phyloP scores from a whole-genome alignment of 169 alveolate species.

The Cryptosporidium ubiquitum region DNA sequence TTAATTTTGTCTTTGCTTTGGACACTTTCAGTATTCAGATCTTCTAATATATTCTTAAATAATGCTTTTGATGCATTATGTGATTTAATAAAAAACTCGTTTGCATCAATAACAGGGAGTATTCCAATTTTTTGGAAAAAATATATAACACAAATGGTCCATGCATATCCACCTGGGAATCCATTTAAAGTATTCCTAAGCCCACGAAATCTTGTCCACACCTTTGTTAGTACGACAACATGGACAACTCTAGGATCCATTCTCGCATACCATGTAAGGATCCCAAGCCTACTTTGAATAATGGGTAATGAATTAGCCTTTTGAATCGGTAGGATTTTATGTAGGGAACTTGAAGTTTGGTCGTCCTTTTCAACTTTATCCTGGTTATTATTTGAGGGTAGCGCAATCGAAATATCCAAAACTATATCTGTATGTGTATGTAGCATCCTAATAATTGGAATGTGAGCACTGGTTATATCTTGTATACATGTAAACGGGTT shows the following conservation, averaged over 20 bases:
- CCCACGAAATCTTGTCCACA: slow-evolving; percentile 72
- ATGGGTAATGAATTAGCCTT: slow-evolving; percentile 42
- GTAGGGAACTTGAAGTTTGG: not conserved
- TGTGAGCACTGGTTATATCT: slow-evolving; percentile 73
- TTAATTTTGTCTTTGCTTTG: not conserved
- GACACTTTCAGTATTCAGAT: not conserved
- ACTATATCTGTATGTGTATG: slow-evolving; percentile 65
- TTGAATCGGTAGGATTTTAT: not conserved
- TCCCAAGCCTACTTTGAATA: slow-evolving; percentile 69
- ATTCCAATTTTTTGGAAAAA: slow-evolving; percentile 72
- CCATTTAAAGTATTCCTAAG: slow-evolving; percentile 65
- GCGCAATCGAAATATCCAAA: slow-evolving; percentile 51
- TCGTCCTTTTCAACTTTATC: not conserved
- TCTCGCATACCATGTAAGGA: slow-evolving; percentile 66
- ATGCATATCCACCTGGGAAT: slow-evolving; percentile 73
- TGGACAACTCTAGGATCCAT: slow-evolving; percentile 74
- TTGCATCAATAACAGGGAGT: slow-evolving; percentile 61
- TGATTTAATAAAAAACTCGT: slow-evolving; percentile 25
- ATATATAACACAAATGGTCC: slow-evolving; percentile 69
- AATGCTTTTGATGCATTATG: slow-evolving; percentile 1
- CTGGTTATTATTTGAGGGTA: slow-evolving; percentile 2
- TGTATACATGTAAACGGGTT: slow-evolving; percentile 58
- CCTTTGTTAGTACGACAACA: slow-evolving; percentile 64
- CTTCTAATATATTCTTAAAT: slow-evolving; percentile 24
- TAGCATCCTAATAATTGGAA: slow-evolving; percentile 62